A percentile compares a stretch with the other conserved stretches of the same genome.
These are phyloP conservation scores for Kazachstania kunashirensis DNA, from an alignment of 805 yeast species.

Conservation along the genomic window DNA sequence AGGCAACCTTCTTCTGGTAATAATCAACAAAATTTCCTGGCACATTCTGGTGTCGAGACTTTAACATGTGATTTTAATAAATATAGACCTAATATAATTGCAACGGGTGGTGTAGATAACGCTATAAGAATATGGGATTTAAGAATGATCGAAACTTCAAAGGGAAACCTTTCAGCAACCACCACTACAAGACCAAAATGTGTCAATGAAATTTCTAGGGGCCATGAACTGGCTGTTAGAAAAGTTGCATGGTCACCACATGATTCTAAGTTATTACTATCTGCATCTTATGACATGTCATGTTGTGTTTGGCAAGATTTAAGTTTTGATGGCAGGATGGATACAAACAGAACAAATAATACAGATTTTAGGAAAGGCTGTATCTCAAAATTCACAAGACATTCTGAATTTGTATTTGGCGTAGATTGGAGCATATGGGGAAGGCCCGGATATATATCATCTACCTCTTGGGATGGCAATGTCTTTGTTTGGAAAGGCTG, in stretches of 20 bases:
- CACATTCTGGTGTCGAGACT: conserved; percentile 75
- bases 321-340: conserved; percentile 48
- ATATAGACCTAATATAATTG: conserved; percentile 67
- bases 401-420: conserved; percentile 84
- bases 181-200: conserved; percentile 24
- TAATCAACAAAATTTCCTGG: conserved; percentile 42
- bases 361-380: conserved; percentile 41
- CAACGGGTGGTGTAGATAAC: conserved; percentile 90
- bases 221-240: conserved; percentile 79
- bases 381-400: conserved; percentile 50
- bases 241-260: conserved; percentile 88
- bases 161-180: background rate
- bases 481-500: conserved; percentile 74
- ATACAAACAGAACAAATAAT: conserved; percentile 35
- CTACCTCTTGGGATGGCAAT: conserved; percentile 96
- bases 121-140: conserved; percentile 80
- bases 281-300: conserved; percentile 89
- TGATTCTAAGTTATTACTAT: conserved; percentile 53
- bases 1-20: conserved; percentile 52
- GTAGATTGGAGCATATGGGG: conserved; percentile 98
- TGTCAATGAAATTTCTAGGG: conserved; percentile 68
- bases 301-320: conserved; percentile 76
- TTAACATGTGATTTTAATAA: conserved; percentile 85
- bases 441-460: conserved; percentile 87
- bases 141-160: conserved; percentile 38